These are phyloP conservation scores for Panus rudis DNA, from an alignment of 768 basidiomycete genomes.

Conservation along the genomic window DNA sequence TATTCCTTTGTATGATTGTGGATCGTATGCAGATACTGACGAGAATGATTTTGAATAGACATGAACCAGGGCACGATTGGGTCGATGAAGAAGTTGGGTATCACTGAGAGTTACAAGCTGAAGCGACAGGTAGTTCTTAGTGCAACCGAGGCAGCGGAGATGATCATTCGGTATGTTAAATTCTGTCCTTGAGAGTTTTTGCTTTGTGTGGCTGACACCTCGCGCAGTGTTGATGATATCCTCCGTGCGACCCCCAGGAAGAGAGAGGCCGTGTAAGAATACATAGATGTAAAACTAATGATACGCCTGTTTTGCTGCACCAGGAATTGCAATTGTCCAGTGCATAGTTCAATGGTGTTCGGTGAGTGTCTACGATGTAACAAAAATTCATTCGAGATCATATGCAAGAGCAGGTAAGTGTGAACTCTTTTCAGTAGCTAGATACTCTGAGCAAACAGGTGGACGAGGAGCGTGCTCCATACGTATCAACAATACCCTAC, in stretches of 20 bases:
- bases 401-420: no score
- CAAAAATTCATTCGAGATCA: no score
- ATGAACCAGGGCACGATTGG: slow-evolving; percentile 83
- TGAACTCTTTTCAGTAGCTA: no score
- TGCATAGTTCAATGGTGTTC: no score
- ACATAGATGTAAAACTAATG: no score
- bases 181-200: neutral
- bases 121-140: slow-evolving; percentile 93
- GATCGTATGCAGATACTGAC: slow-evolving; percentile 71
- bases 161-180: slow-evolving; percentile 80
- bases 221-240: slow-evolving; percentile 11
- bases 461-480: no score
- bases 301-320: no score
- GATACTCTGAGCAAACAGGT: no score
- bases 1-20: slow-evolving; percentile 5
- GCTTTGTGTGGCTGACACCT: slow-evolving; percentile 1
- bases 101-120: slow-evolving; percentile 96
- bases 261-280: slow-evolving; percentile 10
- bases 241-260: slow-evolving; percentile 11
- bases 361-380: no score
- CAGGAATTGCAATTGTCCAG: no score
- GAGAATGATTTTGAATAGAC: slow-evolving; percentile 45
- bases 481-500: no score
- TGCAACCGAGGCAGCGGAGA: slow-evolving; percentile 95
- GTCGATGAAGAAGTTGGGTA: slow-evolving; percentile 81